phyloP scores from a whole-genome alignment of 306 rosid species.

The Cicer judaicum region DNA sequence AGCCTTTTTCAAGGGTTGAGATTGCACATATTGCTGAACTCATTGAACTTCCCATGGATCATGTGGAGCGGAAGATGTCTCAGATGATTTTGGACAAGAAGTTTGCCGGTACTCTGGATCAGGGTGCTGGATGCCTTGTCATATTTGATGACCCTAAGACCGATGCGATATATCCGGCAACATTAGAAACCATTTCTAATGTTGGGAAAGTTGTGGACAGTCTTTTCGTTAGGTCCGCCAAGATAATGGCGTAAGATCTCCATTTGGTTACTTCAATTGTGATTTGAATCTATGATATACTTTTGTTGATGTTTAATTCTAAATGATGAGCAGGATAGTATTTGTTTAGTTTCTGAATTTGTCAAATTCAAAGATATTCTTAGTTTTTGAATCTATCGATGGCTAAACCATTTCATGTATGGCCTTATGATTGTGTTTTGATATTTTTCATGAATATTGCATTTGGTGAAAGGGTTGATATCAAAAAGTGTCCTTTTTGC shows the following conservation, averaged over 20 bases:
- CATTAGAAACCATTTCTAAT: conserved; percentile 82
- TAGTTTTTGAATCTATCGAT: conserved; percentile 18
- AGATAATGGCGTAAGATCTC: conserved; percentile 76
- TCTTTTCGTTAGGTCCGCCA: conserved; percentile 90
- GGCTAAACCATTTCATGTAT: conserved; percentile 1
- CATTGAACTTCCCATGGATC: conserved; percentile 76
- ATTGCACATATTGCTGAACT: conserved; percentile 84
- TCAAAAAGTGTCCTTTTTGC: neutral
- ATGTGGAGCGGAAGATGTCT: conserved; percentile 64
- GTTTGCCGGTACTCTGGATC: conserved; percentile 89
- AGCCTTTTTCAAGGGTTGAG: conserved; percentile 95
- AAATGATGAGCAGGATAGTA: neutral
- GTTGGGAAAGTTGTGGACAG: conserved; percentile 94
- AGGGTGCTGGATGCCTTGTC: conserved; percentile 80
- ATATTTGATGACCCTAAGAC: conserved; percentile 63
- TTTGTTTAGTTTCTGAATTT: conserved; percentile 31
- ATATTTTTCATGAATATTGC: neutral
- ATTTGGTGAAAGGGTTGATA: neutral
- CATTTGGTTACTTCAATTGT: neutral
- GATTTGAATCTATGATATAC: neutral
- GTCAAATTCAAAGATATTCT: neutral
- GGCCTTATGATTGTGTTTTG: conserved; percentile 1
- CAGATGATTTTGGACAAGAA: conserved; percentile 70
- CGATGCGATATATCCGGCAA: conserved; percentile 65
- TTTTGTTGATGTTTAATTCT: conserved; percentile 12